These are phyloP conservation scores for Aurifilum marmelostoma DNA, from an alignment of 2,329 filamentous ascomycete species.

Conservation along the genomic window DNA sequence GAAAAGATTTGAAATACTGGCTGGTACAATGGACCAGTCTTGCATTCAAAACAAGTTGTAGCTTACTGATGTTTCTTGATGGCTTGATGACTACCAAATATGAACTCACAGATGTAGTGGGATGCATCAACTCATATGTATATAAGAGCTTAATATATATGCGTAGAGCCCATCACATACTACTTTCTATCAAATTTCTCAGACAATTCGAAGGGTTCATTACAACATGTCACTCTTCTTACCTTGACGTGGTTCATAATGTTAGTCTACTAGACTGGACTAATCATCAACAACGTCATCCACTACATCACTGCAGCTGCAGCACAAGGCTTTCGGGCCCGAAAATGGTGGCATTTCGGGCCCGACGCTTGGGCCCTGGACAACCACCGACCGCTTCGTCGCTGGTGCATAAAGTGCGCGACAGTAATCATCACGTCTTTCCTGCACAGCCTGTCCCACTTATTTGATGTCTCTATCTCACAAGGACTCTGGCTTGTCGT, in stretches of 20 bases:
- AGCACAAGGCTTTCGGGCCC: neutral
- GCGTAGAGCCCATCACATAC: neutral
- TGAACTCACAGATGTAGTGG: neutral
- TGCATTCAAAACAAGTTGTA: neutral
- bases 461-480: neutral
- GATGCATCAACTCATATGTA: neutral
- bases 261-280: neutral
- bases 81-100: neutral
- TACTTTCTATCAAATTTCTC: neutral
- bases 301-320: neutral
- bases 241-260: neutral
- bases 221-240: neutral
- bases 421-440: constrained; percentile 40
- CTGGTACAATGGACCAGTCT: neutral
- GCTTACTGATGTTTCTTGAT: neutral
- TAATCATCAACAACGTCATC: neutral
- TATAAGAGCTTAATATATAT: neutral
- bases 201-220: neutral
- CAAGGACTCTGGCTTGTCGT: neutral
- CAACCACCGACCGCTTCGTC: constrained; percentile 36
- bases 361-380: neutral
- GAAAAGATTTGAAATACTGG: neutral
- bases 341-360: neutral
- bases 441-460: constrained; percentile 14
- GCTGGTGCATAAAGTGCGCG: constrained; percentile 51